Evolutionary conservation across 345 rosid species (phyloP).

Genomic region (Lumnitzera racemosa): DNA sequence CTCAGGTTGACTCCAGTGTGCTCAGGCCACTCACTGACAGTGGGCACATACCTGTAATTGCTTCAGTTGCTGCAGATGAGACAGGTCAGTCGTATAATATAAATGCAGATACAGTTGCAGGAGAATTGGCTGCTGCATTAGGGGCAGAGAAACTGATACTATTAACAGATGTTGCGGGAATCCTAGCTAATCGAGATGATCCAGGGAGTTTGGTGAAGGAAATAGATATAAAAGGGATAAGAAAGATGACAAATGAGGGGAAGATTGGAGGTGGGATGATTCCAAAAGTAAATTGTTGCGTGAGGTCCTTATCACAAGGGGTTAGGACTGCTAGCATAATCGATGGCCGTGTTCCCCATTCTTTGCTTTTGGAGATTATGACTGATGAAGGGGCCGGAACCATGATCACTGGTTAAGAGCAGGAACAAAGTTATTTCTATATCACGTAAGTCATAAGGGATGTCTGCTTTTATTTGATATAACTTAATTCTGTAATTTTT

Average conservation of each 20-base stretch:
- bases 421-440: too few relatives aligned
- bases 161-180: conserved; percentile 84
- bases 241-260: conserved; percentile 66
- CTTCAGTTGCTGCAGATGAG: conserved; percentile 82
- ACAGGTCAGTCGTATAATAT: conserved; percentile 75
- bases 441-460: too few relatives aligned
- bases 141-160: conserved; percentile 89
- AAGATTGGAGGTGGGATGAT: conserved; percentile 91
- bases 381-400: conserved; percentile 94
- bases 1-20: conserved; percentile 51
- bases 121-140: conserved; percentile 86
- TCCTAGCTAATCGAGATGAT: conserved; percentile 51
- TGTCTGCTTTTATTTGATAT: too few relatives aligned
- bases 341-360: conserved; percentile 79
- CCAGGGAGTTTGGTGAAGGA: conserved; percentile 73
- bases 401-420: conserved; percentile 66
- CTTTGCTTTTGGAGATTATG: conserved; percentile 83
- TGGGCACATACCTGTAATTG: conserved; percentile 82
- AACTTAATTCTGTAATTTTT: too few relatives aligned
- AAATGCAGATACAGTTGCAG: conserved; percentile 92
- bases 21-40: conserved; percentile 44
- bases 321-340: conserved; percentile 87
- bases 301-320: conserved; percentile 78
- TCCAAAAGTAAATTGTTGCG: conserved; percentile 85
- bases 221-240: conserved; percentile 76